Evolutionary conservation across 2,329 filamentous ascomycete species (phyloP), one percentile per base, ranked within the genome.

Genomic region (Dothistroma septosporum): DNA sequence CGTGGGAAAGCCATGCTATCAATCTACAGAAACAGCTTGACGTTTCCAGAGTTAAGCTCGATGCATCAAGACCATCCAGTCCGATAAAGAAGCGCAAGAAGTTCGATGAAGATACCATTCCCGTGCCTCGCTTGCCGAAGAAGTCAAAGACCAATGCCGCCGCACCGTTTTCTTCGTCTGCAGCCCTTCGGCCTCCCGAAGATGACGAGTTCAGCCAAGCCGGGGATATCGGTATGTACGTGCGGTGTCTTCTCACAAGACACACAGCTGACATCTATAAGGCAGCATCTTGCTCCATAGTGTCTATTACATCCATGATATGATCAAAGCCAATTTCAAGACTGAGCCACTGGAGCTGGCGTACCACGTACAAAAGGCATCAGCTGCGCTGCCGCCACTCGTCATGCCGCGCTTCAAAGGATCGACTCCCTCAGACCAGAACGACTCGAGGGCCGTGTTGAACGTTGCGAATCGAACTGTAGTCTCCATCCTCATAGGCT

Each of bases 1-100:
- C 53, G 22, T 50, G 63, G n/a, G 61, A 72, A 37, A 61, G 58
- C 9, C 61, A 68, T 53, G 54, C 55, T 21, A 48, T 67, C 33
- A 64, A 68, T 14, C 57, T 71, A 28, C 61, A 61, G n/a, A 61
- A 58, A 7, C 68, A 72, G 50, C 54, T 70, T 22, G 66, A 67
- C 5, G 31, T 21, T 28, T 58, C 71, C 50, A 71, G 69, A 55
- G 57, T 52, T 4, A 66, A 64, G 53, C 35, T 63, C 19, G 66
- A 70, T 21, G 46, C 33, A 14, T 47, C 54, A 21, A 58, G 58
- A 37, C 59, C 55, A 5, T 32, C 58, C 8, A 60, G 33, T 57
- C 61, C 64, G 10, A 53, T 46, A 5, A 68, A 66, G 60, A 74
- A 73, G 63, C 64, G 70, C 4, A 74, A 72, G 62, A 71, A 68